phyloP scores from a whole-genome alignment of 495 filamentous ascomycete genomes.

The Trichoderma gamsii region DNA sequence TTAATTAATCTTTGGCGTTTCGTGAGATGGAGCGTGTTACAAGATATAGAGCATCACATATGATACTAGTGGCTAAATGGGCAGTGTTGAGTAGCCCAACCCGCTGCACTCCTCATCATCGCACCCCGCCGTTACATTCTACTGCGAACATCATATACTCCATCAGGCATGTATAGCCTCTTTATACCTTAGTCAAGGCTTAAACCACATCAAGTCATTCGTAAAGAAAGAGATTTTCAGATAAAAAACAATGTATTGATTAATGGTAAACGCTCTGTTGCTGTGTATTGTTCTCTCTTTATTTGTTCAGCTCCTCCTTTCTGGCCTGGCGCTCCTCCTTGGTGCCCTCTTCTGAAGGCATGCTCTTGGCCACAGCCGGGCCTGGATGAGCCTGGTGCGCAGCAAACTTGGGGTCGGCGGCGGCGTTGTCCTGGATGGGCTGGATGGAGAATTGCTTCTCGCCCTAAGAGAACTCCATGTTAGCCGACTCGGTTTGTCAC shows the following conservation, averaged over 20 bases:
- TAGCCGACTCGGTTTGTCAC: not conserved
- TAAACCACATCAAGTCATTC: too few relatives aligned
- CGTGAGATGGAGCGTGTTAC: not conserved
- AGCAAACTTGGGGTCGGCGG: conserved; percentile 37
- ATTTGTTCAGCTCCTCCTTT: conserved; percentile 60
- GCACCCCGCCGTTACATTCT: too few relatives aligned
- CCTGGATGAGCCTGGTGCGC: conserved; percentile 45
- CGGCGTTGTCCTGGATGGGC: conserved; percentile 19
- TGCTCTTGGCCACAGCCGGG: conserved; percentile 42
- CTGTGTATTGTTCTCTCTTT: conserved; percentile 17
- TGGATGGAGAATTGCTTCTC: conserved; percentile 25
- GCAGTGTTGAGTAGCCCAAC: too few relatives aligned
- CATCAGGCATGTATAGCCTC: too few relatives aligned
- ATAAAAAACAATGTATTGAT: too few relatives aligned
- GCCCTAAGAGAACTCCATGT: not conserved
- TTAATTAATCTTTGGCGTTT: not conserved
- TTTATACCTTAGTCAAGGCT: too few relatives aligned
- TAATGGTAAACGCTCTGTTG: too few relatives aligned
- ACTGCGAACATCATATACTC: too few relatives aligned
- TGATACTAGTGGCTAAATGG: not conserved
- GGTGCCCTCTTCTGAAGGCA: conserved; percentile 49
- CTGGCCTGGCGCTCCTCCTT: conserved; percentile 62
- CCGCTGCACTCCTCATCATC: too few relatives aligned
- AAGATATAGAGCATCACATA: not conserved
- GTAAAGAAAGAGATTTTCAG: too few relatives aligned